These are phyloP conservation scores for Colletotrichum horii DNA, from an alignment of 2,329 filamentous ascomycete species.

Conservation along the genomic window DNA sequence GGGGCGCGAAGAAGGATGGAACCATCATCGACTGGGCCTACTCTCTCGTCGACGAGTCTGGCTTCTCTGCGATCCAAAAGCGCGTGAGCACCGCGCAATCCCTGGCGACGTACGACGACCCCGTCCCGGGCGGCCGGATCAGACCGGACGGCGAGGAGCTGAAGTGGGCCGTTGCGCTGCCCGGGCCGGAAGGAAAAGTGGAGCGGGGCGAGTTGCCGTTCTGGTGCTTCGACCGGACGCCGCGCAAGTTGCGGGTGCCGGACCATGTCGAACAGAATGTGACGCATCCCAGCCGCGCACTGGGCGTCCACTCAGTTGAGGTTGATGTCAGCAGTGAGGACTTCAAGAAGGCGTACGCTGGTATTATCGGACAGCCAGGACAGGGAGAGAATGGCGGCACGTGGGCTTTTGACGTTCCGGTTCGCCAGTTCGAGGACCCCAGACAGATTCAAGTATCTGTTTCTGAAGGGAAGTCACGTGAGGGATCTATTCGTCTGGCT, in stretches of 20 bases:
- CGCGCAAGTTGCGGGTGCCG: slow-evolving; percentile 61
- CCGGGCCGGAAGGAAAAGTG: slow-evolving; percentile 25
- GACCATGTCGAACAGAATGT: slow-evolving; percentile 36
- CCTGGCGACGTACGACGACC: slow-evolving; percentile 51
- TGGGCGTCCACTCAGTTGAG: slow-evolving; percentile 53
- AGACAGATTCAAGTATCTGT: neutral
- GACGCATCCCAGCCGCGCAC: slow-evolving; percentile 55
- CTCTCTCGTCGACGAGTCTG: slow-evolving; percentile 40
- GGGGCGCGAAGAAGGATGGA: slow-evolving; percentile 57
- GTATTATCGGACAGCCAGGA: neutral
- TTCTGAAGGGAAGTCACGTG: neutral
- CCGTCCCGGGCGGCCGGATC: slow-evolving; percentile 57
- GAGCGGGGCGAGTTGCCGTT: slow-evolving; percentile 63
- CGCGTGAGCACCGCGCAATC: slow-evolving; percentile 33
- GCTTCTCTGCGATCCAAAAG: slow-evolving; percentile 42
- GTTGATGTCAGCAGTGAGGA: slow-evolving; percentile 33
- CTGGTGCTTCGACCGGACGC: slow-evolving; percentile 69
- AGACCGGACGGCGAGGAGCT: slow-evolving; percentile 60
- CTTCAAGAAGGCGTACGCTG: slow-evolving; percentile 13
- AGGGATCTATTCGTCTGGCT: neutral
- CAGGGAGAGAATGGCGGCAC: neutral
- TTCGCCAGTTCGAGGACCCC: slow-evolving; percentile 13
- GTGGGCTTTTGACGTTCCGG: slow-evolving; percentile 8
- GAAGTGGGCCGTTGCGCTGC: slow-evolving; percentile 63
- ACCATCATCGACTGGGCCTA: slow-evolving; percentile 66